Evolutionary conservation across 2,329 filamentous ascomycete species (phyloP).

Genomic region (Pyrenophora graminea): DNA sequence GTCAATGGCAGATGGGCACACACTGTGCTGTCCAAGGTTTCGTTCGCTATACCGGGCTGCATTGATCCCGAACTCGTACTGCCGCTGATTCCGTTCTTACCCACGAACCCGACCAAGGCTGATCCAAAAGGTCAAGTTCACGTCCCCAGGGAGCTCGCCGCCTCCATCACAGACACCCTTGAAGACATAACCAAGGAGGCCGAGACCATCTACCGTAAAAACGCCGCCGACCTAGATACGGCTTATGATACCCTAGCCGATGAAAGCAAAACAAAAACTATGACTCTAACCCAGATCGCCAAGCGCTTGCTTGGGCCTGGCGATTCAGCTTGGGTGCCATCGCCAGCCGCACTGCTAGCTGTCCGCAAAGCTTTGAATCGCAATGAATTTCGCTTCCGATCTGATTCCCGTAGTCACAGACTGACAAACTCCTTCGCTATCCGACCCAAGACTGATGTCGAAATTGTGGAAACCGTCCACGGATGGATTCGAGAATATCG

Average conservation of each 20-base stretch:
- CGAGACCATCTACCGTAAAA: conserved; percentile 53
- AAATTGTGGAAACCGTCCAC: conserved; percentile 57
- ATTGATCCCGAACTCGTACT: conserved; percentile 52
- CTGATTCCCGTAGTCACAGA: conserved; percentile 54
- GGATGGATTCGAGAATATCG: conserved; percentile 60
- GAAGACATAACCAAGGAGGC: conserved; percentile 50
- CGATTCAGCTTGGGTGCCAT: conserved; percentile 34
- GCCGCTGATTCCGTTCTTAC: conserved; percentile 57
- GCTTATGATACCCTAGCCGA: conserved; percentile 56
- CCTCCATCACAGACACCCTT: conserved; percentile 51
- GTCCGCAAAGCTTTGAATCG: conserved; percentile 67
- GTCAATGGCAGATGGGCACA: conserved; percentile 56
- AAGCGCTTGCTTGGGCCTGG: conserved; percentile 44
- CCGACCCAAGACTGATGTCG: conserved; percentile 59
- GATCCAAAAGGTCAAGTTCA: conserved; percentile 41
- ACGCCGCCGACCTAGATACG: conserved; percentile 54
- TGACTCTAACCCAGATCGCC: conserved; percentile 54
- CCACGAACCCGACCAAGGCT: conserved; percentile 40
- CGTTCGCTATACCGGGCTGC: conserved; percentile 57
- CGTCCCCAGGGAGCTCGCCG: conserved; percentile 53
- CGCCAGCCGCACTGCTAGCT: conserved; percentile 64
- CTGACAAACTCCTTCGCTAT: conserved; percentile 66
- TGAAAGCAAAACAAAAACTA: conserved; percentile 50
- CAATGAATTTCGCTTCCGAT: conserved; percentile 66
- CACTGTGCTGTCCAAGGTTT: conserved; percentile 43